Percentiles rank a stretch among this genome's conserved stretches.
Evolutionary conservation across 345 rosid genomes (phyloP).

Genomic region (Reutealis trisperma): DNA sequence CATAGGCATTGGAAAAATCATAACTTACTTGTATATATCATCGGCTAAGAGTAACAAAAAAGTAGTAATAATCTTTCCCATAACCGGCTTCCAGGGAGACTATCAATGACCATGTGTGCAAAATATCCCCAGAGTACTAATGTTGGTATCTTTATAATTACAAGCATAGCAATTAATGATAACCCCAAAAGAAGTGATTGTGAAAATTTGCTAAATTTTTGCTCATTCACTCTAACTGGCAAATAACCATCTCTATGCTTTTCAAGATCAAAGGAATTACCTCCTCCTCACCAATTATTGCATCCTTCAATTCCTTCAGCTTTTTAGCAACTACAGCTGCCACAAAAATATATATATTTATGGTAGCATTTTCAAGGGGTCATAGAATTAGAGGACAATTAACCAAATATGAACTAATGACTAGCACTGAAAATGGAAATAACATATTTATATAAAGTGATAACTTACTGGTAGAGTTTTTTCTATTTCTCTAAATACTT

Average conservation of each 20-base stretch:
- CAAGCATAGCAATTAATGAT: constrained; percentile 30
- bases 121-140: constrained; percentile 50
- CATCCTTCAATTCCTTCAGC: constrained; percentile 36
- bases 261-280: constrained; percentile 25
- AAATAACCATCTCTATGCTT: constrained; percentile 35
- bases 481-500: constrained; percentile 36
- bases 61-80: constrained; percentile 41
- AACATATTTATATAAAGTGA: background rate
- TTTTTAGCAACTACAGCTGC: constrained; percentile 31
- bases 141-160: constrained; percentile 38
- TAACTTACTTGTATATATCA: constrained; percentile 29
- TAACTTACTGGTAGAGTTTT: constrained; percentile 24
- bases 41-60: constrained; percentile 29
- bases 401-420: background rate
- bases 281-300: constrained; percentile 19
- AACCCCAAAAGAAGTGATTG: constrained; percentile 31
- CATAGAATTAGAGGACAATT: background rate
- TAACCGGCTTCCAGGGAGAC: constrained; percentile 44
- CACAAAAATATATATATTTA: background rate
- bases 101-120: constrained; percentile 46
- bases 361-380: background rate
- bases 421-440: too few species aligned
- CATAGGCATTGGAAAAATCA: background rate
- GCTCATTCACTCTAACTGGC: constrained; percentile 44
- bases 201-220: constrained; percentile 38